Evolutionary conservation across 768 basidiomycete genomes (phyloP), one percentile per base, ranked within the genome.

Genomic region (Myochromella boudieri): DNA sequence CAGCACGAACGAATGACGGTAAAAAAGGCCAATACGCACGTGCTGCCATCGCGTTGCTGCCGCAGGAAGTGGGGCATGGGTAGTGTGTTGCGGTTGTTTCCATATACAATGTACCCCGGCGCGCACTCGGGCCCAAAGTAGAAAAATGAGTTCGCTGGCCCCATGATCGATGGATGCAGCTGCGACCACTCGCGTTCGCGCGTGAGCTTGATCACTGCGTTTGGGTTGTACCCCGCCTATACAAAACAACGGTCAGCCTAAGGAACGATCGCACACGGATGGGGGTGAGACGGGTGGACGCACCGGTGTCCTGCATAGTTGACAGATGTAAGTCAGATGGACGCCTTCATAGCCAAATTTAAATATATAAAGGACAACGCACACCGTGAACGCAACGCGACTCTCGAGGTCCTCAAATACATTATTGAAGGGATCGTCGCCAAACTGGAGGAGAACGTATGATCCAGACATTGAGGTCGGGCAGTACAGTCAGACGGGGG

Each of bases 111-210:
- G 55, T 81, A 81, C 2, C 88, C 88, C 3, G 78, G 75, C 2
- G 71, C 55, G 44, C 71, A 75, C 32, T 70, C 70, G 4, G 88
- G 86, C 1, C 88, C 88, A 48, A 91, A 81, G 58, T 87, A 90
- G 51, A 89, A 77, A 60, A 76, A 87, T 4, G 88, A 81, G 31
- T 78, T 84, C 49, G 75, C 78, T n/a, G 88, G 88, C n/a, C 88
- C 88, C 81, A 88, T 84, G 52, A 89, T 81, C 37, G 69, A 74
- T 18, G 80, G 78, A 58, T 87, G 81, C 45, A 80, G 81, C 55
- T 81, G 75, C 18, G 79, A 70, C 87, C 88, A 90, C 17, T 68
- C 71, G 0, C 72, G 62, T 57, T 90, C 85, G 14, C 88, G 80
- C 31, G 75, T 73, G 44, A 90, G 67, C 51, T 81, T 76, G 49